Conservation (phyloP, 345 rosid species). For the Camelina hispida region DNA sequence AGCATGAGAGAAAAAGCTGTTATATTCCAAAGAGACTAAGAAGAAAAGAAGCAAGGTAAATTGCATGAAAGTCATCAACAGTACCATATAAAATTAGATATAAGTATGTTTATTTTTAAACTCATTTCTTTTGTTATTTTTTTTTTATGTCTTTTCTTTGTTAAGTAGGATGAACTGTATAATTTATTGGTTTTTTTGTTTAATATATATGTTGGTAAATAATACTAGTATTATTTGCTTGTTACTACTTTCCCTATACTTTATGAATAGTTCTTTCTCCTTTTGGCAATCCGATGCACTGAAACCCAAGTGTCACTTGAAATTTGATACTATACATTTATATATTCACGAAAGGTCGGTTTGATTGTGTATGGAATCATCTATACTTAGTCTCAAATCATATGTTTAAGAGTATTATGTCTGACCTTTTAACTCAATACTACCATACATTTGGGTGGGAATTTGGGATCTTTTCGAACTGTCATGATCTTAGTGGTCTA, state of each 20-base stretch:
- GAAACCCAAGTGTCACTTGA: constrained; percentile 27
- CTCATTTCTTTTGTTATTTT: constrained; percentile 26
- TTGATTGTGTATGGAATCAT: not conserved
- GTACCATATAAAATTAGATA: constrained; percentile 36
- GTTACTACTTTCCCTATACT: constrained; percentile 6
- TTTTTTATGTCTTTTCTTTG: not conserved
- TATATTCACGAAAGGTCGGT: constrained; percentile 11
- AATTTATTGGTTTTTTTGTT: constrained; percentile 11
- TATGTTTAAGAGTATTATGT: not conserved
- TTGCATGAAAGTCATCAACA: constrained; percentile 84
- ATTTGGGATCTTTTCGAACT: not conserved
- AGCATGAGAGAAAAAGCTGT: constrained; percentile 59
- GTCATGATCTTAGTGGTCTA: not conserved
- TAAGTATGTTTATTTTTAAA: constrained; percentile 24
- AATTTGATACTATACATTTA: not conserved
- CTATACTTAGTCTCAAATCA: not conserved
- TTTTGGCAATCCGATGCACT: constrained; percentile 13
- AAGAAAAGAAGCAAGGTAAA: constrained; percentile 39
- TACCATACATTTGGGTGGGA: not conserved
- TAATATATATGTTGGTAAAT: constrained; percentile 26
- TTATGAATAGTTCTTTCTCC: not conserved
- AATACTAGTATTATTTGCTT: constrained; percentile 2
- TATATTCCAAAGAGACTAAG: constrained; percentile 49
- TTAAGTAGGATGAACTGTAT: constrained; percentile 32
- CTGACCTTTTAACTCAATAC: constrained; percentile 9